Base-by-base conservation (phyloP, 2,329 filamentous ascomycete species). In the Sporothrix brasiliensis region DNA sequence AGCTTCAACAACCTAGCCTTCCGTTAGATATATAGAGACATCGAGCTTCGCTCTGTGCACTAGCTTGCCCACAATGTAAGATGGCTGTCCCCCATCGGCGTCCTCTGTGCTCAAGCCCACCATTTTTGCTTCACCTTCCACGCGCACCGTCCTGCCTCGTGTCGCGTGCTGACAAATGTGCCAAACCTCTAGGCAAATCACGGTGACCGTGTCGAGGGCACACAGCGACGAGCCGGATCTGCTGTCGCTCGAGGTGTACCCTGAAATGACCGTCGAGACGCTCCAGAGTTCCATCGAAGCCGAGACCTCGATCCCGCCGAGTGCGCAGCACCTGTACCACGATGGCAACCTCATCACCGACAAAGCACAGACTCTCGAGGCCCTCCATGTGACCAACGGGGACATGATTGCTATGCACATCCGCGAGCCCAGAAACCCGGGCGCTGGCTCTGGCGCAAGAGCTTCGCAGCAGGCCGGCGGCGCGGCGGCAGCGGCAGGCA, bases 321-420 rank as follows among this genome's bases (percentile, higher is more conserved):
- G 85, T 58, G 85, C 90, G 61, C 93, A 97, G 79, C 89, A 93
- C 77, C 89, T 98, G 78, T 96, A 95, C 81, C 91, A 94, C 82
- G 96, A 97, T 79, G 95, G 94, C 74, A 87, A 88, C 74, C 87
- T 94, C 54, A 88, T 99, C 69, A 86, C 84, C 74, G 90, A 93
- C 80, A 90, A 94, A 76, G 81, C 86, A 71, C 91, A 93, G 79
- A 97, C 93, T 3, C 87, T 99, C 77, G 88, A 93, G 75, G 86
- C 94, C 76, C 86, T 94, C 44, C 87, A 91, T 54, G 91, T 99
- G 76, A 87, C 85, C 65, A 92, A 98, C 81, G 93, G 93, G 69
- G 95, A 97, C 77, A 94, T 99, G 92, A 83, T 99, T 74, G 93
- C 92, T 41, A 87, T 98, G 75, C 91, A 97, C 78, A 90, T 97